A percentile compares a stretch with the other conserved stretches of the same genome.
phyloP scores from a whole-genome alignment of 2,329 filamentous ascomycete species.

The Septoria linicola region DNA sequence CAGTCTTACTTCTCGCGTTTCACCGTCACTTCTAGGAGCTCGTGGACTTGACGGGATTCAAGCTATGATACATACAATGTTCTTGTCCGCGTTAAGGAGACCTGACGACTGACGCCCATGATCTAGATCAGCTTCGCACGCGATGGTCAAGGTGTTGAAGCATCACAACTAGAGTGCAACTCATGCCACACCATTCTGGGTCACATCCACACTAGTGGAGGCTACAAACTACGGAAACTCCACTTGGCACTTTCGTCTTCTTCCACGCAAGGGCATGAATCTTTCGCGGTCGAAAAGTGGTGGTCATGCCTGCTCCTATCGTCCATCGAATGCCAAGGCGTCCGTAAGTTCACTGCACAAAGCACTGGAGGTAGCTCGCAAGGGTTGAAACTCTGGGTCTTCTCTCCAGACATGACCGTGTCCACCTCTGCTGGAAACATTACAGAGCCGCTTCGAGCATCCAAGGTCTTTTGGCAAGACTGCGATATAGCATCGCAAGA shows the following conservation, averaged over 20 bases:
- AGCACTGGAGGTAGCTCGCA: conserved; percentile 38
- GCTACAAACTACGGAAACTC: conserved; percentile 40
- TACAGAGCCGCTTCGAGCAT: conserved; percentile 48
- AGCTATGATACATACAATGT: conserved; percentile 36
- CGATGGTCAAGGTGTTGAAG: not conserved
- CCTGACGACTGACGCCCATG: conserved; percentile 11
- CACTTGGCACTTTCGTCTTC: conserved; percentile 28
- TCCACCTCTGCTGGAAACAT: conserved; percentile 45
- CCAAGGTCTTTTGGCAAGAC: conserved; percentile 56
- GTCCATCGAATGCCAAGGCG: conserved; percentile 55
- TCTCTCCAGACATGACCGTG: conserved; percentile 59
- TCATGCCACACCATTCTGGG: conserved; percentile 42
- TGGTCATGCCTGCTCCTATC: conserved; percentile 58
- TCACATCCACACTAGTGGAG: conserved; percentile 45
- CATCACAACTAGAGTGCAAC: conserved; percentile 35
- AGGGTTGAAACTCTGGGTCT: conserved; percentile 53
- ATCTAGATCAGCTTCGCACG: conserved; percentile 9
- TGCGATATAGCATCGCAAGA: conserved; percentile 14
- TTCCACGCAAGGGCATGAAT: conserved; percentile 10
- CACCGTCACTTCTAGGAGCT: conserved; percentile 33
- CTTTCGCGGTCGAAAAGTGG: conserved; percentile 40
- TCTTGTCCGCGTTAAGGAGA: no score
- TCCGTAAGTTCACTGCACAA: conserved; percentile 60
- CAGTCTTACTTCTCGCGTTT: conserved; percentile 33
- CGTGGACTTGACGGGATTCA: conserved; percentile 35